Conservation (phyloP, 768 basidiomycete genomes). For the Trametes sanguinea region DNA sequence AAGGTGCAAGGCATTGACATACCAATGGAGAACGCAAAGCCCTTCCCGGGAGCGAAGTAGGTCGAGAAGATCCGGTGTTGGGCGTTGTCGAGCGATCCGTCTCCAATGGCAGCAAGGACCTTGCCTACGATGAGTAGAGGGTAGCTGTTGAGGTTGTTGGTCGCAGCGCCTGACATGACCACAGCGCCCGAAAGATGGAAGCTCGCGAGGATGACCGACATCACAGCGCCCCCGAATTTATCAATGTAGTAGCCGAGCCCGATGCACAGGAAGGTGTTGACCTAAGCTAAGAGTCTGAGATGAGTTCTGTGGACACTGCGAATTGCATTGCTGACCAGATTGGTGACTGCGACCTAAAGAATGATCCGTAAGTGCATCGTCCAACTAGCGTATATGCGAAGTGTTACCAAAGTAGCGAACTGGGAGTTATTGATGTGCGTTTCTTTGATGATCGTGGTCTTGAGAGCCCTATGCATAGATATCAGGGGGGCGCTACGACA, state of each 20-base stretch:
- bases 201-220: conserved; percentile 40
- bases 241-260: conserved; percentile 43
- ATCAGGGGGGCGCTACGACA: background rate
- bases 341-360: conserved; percentile 39
- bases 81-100: conserved; percentile 44
- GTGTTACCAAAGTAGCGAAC: conserved; percentile 43
- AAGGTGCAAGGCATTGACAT: background rate
- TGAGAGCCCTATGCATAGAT: conserved; percentile 34
- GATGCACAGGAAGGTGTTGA: conserved; percentile 47
- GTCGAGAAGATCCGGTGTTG: conserved; percentile 48
- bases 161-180: conserved; percentile 42
- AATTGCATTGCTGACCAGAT: conserved; percentile 31
- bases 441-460: conserved; percentile 46
- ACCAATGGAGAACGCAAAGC: conserved; percentile 43
- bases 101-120: conserved; percentile 42
- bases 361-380: background rate
- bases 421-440: conserved; percentile 46
- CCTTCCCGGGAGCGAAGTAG: conserved; percentile 45
- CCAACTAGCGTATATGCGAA: background rate
- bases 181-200: conserved; percentile 41
- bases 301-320: background rate
- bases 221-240: conserved; percentile 41
- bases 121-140: conserved; percentile 43
- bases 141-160: conserved; percentile 42
- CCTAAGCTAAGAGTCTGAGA: conserved; percentile 24